Conservation (phyloP, 768 basidiomycete genomes). For the Termitomyces sp. region DNA sequence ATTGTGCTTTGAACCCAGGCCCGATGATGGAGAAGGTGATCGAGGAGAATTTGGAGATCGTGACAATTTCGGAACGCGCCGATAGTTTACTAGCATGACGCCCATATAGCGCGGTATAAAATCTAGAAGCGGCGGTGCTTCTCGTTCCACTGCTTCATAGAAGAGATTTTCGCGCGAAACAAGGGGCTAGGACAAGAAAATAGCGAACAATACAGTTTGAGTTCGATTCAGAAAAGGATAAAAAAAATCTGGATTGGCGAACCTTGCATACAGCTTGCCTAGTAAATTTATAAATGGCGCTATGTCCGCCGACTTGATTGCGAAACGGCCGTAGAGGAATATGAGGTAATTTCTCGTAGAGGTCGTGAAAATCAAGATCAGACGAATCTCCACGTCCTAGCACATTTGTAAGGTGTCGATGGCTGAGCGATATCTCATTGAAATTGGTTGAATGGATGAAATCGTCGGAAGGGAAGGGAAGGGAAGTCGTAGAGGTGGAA, state of each 20-base stretch:
- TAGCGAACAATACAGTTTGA: conserved; percentile 14
- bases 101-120: conserved; percentile 99
- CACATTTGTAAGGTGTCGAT: neutral
- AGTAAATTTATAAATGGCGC: conserved; percentile 96
- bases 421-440: neutral
- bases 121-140: conserved; percentile 85
- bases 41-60: conserved; percentile 15
- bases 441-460: conserved; percentile 2
- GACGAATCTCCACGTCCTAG: conserved; percentile 12
- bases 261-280: conserved; percentile 99
- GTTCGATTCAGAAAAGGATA: conserved; percentile 15
- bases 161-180: conserved; percentile 97
- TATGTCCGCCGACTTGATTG: conserved; percentile 98
- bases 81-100: conserved; percentile 97
- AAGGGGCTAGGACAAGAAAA: conserved; percentile 60
- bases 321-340: conserved; percentile 94
- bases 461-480: conserved; percentile 20
- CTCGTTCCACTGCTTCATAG: conserved; percentile 93
- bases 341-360: conserved; percentile 67
- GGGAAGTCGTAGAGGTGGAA: conserved; percentile 55
- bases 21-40: conserved; percentile 20
- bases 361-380: conserved; percentile 31
- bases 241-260: conserved; percentile 24
- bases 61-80: conserved; percentile 56
- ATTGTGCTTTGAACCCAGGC: conserved; percentile 17